Base-by-base conservation (phyloP, 2,329 filamentous ascomycete species). In the Diaporthe humulicola region DNA sequence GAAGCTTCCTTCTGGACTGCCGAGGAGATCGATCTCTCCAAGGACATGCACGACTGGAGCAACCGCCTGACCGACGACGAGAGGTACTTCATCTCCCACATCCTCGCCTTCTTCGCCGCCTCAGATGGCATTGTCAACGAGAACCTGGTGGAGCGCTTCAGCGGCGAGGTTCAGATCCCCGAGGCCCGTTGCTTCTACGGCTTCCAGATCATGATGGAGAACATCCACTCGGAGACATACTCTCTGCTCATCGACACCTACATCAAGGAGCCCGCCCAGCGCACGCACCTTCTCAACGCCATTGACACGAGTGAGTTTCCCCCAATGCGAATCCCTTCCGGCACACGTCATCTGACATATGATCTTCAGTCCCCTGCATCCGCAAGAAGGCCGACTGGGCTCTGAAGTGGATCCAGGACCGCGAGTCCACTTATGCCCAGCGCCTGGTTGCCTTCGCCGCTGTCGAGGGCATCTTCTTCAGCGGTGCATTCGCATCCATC, bases 181-280 rank as follows among this genome's bases (percentile, higher is more conserved):
- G 97, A 99, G 88, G 97, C 97, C 78, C 95, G 97, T 82, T 99
- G 97, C 92, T 99, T 99, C 91, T 99, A 99, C 86, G 97, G 97
- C 78, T 99, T 99, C 91, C 97, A 99, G 89, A 98, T 98, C 89
- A 99, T 99, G 97, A 98, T 99, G 95, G 97, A 99, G 90, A 99
- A 99, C 88, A 98, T 99, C 82, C 97, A 99, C 91, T 98, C 97
- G 22, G 97, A 99, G 89, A 99, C 97, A 72, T 99, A 99, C 91
- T 98, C 96, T 28, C 93, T 99, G 48, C 93, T 99, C 83, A 99
- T 99, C 84, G 97, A 99, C 85, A 98, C 96, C 77, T 99, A 99
- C 87, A 98, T 99, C 88, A 98, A 97, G 90, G 97, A 99, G 89
- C 94, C 95, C 77, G 94, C 94, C 84, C 96, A 99, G 89, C 93